phyloP scores from a whole-genome alignment of 208 protist species.

The Acanthamoeba triangularis region DNA sequence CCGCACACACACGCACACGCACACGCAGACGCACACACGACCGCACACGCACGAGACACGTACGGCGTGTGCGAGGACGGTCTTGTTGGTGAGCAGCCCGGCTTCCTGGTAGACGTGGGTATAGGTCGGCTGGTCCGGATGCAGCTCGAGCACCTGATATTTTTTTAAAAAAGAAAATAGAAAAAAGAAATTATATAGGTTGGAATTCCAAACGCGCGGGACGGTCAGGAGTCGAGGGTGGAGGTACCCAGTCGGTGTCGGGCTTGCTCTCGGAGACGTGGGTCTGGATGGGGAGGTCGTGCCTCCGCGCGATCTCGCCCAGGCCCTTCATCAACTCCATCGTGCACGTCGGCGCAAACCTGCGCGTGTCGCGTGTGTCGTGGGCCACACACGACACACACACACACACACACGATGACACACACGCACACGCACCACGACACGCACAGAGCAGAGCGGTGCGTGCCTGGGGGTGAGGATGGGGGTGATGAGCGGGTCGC shows the following conservation, averaged over 20 bases:
- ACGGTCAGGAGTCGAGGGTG: no score
- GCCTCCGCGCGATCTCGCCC: conserved; percentile 77
- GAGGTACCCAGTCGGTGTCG: conserved; percentile 79
- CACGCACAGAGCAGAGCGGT: not conserved
- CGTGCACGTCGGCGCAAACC: conserved; percentile 90
- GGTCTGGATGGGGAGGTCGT: conserved; percentile 89
- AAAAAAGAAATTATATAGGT: no score
- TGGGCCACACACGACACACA: not conserved
- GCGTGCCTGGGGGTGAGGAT: conserved; percentile 88
- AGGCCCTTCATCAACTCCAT: conserved; percentile 86
- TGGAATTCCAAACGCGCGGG: no score
- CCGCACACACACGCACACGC: not conserved
- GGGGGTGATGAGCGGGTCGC: conserved; percentile 81
- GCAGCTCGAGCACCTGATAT: conserved; percentile 76
- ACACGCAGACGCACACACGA: not conserved
- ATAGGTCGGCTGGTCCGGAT: conserved; percentile 80
- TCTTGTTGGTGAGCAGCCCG: conserved; percentile 81
- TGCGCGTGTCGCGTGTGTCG: not conserved
- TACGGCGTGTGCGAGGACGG: conserved; percentile 86
- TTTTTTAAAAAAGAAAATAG: no score
- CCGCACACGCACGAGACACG: not conserved
- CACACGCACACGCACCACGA: not conserved
- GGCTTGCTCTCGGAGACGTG: conserved; percentile 89
- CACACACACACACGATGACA: not conserved
- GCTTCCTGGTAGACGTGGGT: conserved; percentile 83